Evolutionary conservation across 495 filamentous ascomycete genomes (phyloP).

Genomic region (Penicillium malachiteum): DNA sequence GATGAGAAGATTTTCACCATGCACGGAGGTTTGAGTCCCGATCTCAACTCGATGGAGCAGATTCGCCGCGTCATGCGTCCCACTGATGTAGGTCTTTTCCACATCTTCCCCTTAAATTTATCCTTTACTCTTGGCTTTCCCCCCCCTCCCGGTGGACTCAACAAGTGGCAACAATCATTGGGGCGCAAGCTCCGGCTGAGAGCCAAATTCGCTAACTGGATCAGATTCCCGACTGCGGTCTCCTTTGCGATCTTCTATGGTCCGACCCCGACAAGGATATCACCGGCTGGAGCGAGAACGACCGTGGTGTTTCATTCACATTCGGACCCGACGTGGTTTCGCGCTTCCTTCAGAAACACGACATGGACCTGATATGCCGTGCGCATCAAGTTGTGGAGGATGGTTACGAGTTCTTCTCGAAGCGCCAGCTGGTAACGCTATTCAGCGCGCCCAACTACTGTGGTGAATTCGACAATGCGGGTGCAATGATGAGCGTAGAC

Average conservation of each 20-base stretch:
- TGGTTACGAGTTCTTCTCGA: conserved; percentile 99
- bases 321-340: conserved; percentile 99
- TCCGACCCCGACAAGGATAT: conserved; percentile 99
- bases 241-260: conserved; percentile 97
- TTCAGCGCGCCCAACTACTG: conserved; percentile 99
- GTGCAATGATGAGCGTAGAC: conserved; percentile 99
- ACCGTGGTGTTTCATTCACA: conserved; percentile 97
- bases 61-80: conserved; percentile 98
- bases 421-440: conserved; percentile 93
- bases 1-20: conserved; percentile 99
- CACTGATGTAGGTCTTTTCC: conserved; percentile 78
- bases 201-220: conserved; percentile 50
- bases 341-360: conserved; percentile 97
- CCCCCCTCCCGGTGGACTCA: conserved; percentile 7
- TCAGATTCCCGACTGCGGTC: conserved; percentile 96
- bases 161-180: conserved; percentile 19
- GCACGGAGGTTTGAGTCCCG: conserved; percentile 96
- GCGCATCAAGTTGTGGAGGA: conserved; percentile 99
- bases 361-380: conserved; percentile 99
- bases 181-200: conserved; percentile 39
- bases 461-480: conserved; percentile 98
- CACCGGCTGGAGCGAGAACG: conserved; percentile 99
- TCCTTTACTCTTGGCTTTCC: conserved; percentile 9
- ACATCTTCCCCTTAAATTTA: not conserved
- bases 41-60: conserved; percentile 99